These are phyloP conservation scores for Coniochaeta prunicola DNA, from an alignment of 2,329 filamentous ascomycete species.

Conservation along the genomic window DNA sequence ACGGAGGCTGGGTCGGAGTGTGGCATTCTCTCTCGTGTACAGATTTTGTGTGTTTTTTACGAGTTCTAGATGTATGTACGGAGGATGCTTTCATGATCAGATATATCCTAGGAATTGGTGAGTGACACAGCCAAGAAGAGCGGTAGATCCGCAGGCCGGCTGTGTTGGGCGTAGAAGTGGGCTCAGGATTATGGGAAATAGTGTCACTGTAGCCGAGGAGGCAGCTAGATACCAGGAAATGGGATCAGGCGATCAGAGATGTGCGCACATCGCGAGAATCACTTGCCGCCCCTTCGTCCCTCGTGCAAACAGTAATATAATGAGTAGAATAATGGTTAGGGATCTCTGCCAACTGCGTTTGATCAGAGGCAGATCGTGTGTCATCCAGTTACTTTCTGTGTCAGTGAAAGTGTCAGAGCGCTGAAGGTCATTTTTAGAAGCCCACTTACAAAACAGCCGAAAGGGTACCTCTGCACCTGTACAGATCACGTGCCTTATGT, in stretches of 20 bases:
- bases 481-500: not conserved
- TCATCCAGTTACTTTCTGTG: not conserved
- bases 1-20: not conserved
- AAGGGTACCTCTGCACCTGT: not conserved
- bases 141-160: too few relatives aligned
- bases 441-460: not conserved
- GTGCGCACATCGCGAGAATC: constrained; percentile 1
- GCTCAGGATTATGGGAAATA: not conserved
- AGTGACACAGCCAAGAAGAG: not conserved
- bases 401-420: not conserved
- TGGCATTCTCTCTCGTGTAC: not conserved
- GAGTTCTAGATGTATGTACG: not conserved
- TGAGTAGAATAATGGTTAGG: not conserved
- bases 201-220: not conserved
- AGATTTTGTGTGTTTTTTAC: not conserved
- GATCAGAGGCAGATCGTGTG: not conserved
- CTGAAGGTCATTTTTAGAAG: not conserved
- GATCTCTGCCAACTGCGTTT: not conserved
- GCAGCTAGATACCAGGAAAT: not conserved
- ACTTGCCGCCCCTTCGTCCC: not conserved
- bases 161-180: not conserved
- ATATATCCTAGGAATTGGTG: not conserved
- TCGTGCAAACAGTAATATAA: not conserved
- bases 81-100: not conserved
- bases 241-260: not conserved